A percentile compares a stretch with the other conserved stretches of the same genome.
Evolutionary conservation across 768 basidiomycete species (phyloP).

Genomic region (Auriscalpium orientale): DNA sequence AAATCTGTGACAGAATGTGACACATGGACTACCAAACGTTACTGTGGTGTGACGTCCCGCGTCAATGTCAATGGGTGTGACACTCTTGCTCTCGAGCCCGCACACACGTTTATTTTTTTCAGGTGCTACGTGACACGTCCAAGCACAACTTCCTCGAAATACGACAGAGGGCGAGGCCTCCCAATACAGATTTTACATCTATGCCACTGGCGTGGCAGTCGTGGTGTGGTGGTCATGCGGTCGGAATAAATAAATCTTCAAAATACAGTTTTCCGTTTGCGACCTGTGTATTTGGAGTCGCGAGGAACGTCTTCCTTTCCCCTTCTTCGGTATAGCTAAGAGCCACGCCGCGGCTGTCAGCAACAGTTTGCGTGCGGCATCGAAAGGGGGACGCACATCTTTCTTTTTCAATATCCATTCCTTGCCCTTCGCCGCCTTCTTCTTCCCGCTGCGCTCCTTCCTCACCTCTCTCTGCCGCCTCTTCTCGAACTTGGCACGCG

Average conservation of each 20-base stretch:
- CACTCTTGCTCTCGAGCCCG: no score
- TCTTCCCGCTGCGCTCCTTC: slow-evolving; percentile 55
- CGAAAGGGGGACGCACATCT: slow-evolving; percentile 49
- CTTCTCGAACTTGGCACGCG: slow-evolving; percentile 66
- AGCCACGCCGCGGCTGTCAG: slow-evolving; percentile 2
- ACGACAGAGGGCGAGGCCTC: no score
- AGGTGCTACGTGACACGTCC: no score
- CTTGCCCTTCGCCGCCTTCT: slow-evolving; percentile 64
- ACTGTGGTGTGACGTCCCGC: no score
- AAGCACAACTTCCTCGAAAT: no score
- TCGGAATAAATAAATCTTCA: slow-evolving; percentile 29
- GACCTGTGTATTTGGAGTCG: slow-evolving; percentile 88
- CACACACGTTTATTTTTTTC: no score
- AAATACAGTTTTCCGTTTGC: slow-evolving; percentile 76
- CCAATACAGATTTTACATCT: no score
- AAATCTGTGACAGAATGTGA: no score
- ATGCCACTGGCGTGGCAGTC: no score
- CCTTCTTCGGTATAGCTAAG: slow-evolving; percentile 71
- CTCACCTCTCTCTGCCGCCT: slow-evolving; percentile 61
- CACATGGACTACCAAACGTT: no score
- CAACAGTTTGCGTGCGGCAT: neutral
- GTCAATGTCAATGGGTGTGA: no score
- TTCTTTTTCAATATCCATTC: slow-evolving; percentile 98
- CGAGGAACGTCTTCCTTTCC: slow-evolving; percentile 80
- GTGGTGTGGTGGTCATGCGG: no score